Evolutionary conservation across 2,329 filamentous ascomycete genomes (phyloP), one percentile per base, ranked within the genome.

Genomic region (Scedosporium apiospermum): DNA sequence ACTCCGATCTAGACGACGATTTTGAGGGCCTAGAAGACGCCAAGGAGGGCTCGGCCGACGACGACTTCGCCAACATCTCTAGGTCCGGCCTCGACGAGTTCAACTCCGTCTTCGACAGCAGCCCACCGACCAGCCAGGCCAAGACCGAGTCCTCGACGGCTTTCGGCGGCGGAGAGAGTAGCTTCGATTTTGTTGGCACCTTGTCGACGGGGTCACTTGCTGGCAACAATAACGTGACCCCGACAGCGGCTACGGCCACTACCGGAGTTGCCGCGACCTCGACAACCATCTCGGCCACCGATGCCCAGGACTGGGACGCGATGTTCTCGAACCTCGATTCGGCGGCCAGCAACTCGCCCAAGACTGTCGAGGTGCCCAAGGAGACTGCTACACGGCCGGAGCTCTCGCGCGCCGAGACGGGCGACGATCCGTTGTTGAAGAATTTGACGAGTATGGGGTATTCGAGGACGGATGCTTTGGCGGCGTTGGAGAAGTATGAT

Each of bases 371-470:
- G 61, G 66, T 58, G 12, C 55, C 46, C 10, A 58, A 57, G 30
- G 55, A 58, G 26, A 57, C 64, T 10, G 49, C 63, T 21, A 60
- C 57, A n/a, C 26, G 53, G 41, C 59, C 58, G 38, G 42, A 57
- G 30, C 21, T 42, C 21, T 51, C 71, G 7, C 83, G 90, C 68
- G 88, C 89, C 5, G 77, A 93, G 60, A 89, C 86, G 55, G 83
- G 86, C 61, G 93, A 98, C 71, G 93, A 98, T 71, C 89, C 91
- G 7, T 93, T 96, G 63, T 77, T 98, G 67, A 96, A 96, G 79
- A 88, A 92, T 68, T 74, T 98, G 70, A 96, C 91, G 1, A 82
- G 85, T 9, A 96, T 98, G 92, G 93, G 93, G 0, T 98, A 96
- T 72, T 76, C 85, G 4, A 82, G 93, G 34, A 78, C 80, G 6